Conservation (phyloP, 2,329 filamentous ascomycete species). For the Phoma sp. region DNA sequence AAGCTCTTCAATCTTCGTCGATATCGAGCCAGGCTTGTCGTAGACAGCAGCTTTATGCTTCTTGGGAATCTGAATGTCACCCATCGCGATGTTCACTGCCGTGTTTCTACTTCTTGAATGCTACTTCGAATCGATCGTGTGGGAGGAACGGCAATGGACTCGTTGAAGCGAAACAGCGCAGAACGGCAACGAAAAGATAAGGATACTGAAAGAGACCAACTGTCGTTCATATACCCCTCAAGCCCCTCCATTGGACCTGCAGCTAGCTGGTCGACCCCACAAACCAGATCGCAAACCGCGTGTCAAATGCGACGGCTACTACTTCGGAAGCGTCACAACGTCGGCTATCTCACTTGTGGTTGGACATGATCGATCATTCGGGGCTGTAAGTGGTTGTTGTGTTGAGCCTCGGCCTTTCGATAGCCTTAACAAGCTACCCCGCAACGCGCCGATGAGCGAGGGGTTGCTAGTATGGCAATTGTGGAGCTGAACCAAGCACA, state of each 20-base stretch:
- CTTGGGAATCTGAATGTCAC: constrained; percentile 52
- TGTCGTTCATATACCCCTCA: constrained; percentile 7
- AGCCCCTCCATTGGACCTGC: not conserved
- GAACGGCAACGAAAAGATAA: not conserved
- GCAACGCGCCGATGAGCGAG: constrained; percentile 11
- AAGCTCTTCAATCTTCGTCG: constrained; percentile 67
- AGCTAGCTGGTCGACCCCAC: not conserved
- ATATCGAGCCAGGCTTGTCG: constrained; percentile 69
- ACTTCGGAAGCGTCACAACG: not conserved
- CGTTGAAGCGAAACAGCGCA: not conserved
- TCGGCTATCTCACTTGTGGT: constrained; percentile 5
- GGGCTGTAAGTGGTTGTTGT: not conserved
- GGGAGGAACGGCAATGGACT: not conserved
- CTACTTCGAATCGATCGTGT: not conserved
- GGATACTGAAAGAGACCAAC: not conserved
- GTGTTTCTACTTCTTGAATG: not conserved
- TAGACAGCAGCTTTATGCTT: constrained; percentile 70
- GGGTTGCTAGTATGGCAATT: not conserved
- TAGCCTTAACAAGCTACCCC: constrained; percentile 10
- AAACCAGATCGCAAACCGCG: not conserved
- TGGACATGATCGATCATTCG: not conserved
- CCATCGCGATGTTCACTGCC: constrained; percentile 24
- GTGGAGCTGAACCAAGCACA: not conserved
- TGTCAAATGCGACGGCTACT: not conserved
- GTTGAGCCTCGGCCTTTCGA: not conserved